phyloP scores from a whole-genome alignment of 306 rosid species.

The Cicer pinnatifidum region DNA sequence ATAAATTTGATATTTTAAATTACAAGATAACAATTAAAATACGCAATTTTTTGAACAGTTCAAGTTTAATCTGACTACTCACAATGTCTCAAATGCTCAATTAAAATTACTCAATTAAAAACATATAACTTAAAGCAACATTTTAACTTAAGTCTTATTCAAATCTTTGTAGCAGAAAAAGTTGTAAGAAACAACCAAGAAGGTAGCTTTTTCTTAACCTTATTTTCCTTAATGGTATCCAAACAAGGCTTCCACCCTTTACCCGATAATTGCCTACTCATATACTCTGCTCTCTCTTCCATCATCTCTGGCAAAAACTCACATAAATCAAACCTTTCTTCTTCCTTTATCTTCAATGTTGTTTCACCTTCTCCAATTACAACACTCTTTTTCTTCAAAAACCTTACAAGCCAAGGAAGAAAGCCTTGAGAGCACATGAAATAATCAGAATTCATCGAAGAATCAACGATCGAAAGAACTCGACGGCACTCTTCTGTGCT shows the following conservation, averaged over 20 bases:
- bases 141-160: neutral
- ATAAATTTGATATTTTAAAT: no score
- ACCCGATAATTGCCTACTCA: constrained; percentile 78
- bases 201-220: constrained; percentile 53
- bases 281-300: constrained; percentile 63
- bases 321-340: constrained; percentile 38
- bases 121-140: neutral
- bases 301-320: constrained; percentile 53
- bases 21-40: no score
- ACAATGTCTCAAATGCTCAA: no score
- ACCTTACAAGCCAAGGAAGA: constrained; percentile 61
- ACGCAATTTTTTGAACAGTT: no score
- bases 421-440: constrained; percentile 47
- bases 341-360: constrained; percentile 40
- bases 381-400: constrained; percentile 39
- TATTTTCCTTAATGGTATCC: constrained; percentile 82
- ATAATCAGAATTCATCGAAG: constrained; percentile 51
- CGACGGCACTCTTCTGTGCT: constrained; percentile 61
- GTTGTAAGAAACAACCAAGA: constrained; percentile 55
- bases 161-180: neutral
- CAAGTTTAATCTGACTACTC: no score
- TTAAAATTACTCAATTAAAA: neutral
- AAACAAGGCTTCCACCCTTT: constrained; percentile 87
- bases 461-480: constrained; percentile 44
- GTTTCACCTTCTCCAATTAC: constrained; percentile 13